Percentiles rank a stretch among this genome's conserved stretches.
phyloP scores from a whole-genome alignment of 192 early-diverging fungal species.

The Linnemannia exigua region DNA sequence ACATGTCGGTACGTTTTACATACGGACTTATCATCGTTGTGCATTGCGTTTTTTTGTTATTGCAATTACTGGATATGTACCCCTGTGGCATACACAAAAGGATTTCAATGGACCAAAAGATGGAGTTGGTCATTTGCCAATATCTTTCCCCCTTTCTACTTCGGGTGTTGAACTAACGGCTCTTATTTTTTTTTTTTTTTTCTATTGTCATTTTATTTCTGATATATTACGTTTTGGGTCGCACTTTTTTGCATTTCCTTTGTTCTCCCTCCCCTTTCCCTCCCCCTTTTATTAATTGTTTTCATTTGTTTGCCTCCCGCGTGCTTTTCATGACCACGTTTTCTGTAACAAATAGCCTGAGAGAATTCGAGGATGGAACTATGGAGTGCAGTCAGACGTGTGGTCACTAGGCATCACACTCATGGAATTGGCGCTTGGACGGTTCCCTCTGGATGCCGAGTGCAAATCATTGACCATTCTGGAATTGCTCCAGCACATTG shows the following conservation, averaged over 20 bases:
- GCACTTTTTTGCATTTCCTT: background rate
- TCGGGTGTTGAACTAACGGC: conserved; percentile 9
- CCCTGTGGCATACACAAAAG: background rate
- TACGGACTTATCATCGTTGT: background rate
- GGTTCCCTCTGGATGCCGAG: conserved; percentile 80
- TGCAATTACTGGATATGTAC: conserved; percentile 10
- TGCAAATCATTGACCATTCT: conserved; percentile 83
- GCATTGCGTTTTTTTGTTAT: background rate
- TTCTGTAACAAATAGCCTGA: conserved; percentile 68
- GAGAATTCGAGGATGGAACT: conserved; percentile 82
- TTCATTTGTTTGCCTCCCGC: background rate
- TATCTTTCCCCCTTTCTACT: too few species aligned
- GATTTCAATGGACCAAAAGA: background rate
- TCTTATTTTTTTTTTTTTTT: background rate
- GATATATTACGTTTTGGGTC: conserved; percentile 3
- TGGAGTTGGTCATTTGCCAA: background rate
- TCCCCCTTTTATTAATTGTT: background rate
- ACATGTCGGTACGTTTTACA: conserved; percentile 80
- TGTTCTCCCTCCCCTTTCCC: background rate
- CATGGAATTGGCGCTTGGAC: conserved; percentile 84
- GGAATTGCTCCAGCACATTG: conserved; percentile 94
- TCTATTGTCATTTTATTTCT: background rate
- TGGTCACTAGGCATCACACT: conserved; percentile 88
- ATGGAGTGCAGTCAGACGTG: conserved; percentile 86
- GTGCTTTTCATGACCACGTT: background rate